Conservation (phyloP, 768 basidiomycete species). For the Piloderma croceum region DNA sequence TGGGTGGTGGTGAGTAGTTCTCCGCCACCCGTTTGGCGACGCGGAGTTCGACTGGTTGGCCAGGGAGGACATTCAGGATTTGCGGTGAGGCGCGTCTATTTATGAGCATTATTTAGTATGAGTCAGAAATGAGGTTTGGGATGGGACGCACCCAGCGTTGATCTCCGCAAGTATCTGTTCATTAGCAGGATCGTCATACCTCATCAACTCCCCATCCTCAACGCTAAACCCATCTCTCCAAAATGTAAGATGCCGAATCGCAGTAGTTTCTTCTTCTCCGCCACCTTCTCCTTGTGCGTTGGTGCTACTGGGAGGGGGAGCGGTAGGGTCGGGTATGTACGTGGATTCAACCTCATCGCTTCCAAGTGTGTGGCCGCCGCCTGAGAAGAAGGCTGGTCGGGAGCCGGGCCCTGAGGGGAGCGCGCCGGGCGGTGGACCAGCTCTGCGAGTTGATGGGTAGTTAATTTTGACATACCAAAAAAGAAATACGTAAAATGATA, state of each 20-base stretch:
- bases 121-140: background rate
- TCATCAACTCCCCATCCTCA: constrained; percentile 80
- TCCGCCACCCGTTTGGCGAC: constrained; percentile 67
- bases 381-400: constrained; percentile 45
- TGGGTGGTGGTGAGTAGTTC: constrained; percentile 59
- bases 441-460: constrained; percentile 26
- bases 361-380: constrained; percentile 80
- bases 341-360: constrained; percentile 82
- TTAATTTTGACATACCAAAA: too few relatives aligned
- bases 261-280: constrained; percentile 47
- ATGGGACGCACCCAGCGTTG: constrained; percentile 62
- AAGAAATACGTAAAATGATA: too few relatives aligned
- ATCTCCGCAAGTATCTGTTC: constrained; percentile 67
- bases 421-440: constrained; percentile 27
- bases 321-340: constrained; percentile 70
- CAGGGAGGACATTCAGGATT: constrained; percentile 64
- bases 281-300: constrained; percentile 2
- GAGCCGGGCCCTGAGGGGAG: constrained; percentile 7
- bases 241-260: constrained; percentile 74
- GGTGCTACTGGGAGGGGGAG: constrained; percentile 24
- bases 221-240: constrained; percentile 93
- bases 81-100: constrained; percentile 71
- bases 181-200: constrained; percentile 76
- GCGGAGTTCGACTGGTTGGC: constrained; percentile 81
- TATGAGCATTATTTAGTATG: constrained; percentile 1